Evolutionary conservation across 495 filamentous ascomycete species (phyloP), one percentile per base, ranked within the genome.

Genomic region (Alectoria sarmentosa): DNA sequence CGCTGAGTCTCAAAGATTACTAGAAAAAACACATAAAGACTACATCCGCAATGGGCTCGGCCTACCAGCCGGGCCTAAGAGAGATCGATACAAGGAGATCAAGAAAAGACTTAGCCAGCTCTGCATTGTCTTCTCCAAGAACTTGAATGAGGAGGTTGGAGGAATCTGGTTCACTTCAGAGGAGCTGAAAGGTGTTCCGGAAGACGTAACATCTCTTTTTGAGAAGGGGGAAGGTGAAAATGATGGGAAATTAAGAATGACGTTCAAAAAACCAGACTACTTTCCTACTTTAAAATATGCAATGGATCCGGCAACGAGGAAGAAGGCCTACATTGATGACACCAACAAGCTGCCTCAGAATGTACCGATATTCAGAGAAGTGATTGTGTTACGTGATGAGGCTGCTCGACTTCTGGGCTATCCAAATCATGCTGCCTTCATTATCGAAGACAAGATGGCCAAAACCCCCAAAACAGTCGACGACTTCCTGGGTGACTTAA

Each of bases 371-470:
- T 98, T 98, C 82, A 84, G 81, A 63, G 94, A 97, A 74, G 84
- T 92, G 3, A 83, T 98, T 56, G 74, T 93, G 21, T 81, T 98
- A 63, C 88, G 95, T 23, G 94, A 98, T 69, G 95, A 98, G 76
- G 90, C 88, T 30, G 94, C 95, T 41, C 86, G 95, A 59, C 78
- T 98, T 46, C 79, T 98, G 32, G 92, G 91, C 9, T 98, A 96
- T 75, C 89, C 88, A 26, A 90, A 96, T 70, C 93, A 97, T 76
- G 94, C 94, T 38, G 84, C 90, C 28, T 92, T 96, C 80, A 82
- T 84, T 39, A 89, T 98, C 55, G 93, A 96, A 74, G 90, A 94
- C 65, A 97, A 96, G 83, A 98, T 98, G 95, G 92, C 92, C 63
- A 97, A 98, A 81, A 88, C 85, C 1, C 86, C 92, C 0, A 84